These are phyloP conservation scores for Psilocybe mexicana DNA, from an alignment of 1,284 basidiomycete genomes.

Conservation along the genomic window DNA sequence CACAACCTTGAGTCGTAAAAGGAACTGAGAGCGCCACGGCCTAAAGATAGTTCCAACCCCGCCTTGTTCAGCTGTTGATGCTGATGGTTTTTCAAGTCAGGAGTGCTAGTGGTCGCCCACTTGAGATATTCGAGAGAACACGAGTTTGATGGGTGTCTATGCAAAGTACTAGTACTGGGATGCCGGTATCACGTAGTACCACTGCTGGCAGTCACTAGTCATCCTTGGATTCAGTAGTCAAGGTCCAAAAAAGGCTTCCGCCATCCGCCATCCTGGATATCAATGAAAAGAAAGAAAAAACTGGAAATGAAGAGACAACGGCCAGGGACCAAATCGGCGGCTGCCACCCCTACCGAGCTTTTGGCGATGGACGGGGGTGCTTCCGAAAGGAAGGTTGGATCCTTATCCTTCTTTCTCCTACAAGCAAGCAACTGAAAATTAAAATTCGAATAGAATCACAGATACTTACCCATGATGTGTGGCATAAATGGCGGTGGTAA, in stretches of 20 bases:
- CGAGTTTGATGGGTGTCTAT: not conserved
- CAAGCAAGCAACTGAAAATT: not conserved
- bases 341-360: not conserved
- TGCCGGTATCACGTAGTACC: too few species aligned
- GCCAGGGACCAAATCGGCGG: constrained; percentile 12
- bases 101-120: not conserved
- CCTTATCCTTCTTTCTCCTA: constrained; percentile 2
- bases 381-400: constrained; percentile 10
- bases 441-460: not conserved
- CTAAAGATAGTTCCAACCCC: constrained; percentile 6
- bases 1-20: constrained; percentile 3
- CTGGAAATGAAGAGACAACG: not conserved
- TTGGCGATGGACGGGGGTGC: not conserved
- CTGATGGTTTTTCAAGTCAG: not conserved
- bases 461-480: not conserved
- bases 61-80: not conserved
- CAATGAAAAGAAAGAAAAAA: constrained; percentile 22
- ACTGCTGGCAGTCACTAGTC: not conserved
- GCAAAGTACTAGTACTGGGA: not conserved
- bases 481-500: not conserved
- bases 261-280: constrained; percentile 25
- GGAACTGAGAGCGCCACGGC: constrained; percentile 4
- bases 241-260: constrained; percentile 17
- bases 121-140: not conserved
- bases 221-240: not conserved